A percentile compares a stretch with the other conserved stretches of the same genome.
Evolutionary conservation across 495 filamentous ascomycete genomes (phyloP).

Genomic region (Barbatosphaeria neglecta): DNA sequence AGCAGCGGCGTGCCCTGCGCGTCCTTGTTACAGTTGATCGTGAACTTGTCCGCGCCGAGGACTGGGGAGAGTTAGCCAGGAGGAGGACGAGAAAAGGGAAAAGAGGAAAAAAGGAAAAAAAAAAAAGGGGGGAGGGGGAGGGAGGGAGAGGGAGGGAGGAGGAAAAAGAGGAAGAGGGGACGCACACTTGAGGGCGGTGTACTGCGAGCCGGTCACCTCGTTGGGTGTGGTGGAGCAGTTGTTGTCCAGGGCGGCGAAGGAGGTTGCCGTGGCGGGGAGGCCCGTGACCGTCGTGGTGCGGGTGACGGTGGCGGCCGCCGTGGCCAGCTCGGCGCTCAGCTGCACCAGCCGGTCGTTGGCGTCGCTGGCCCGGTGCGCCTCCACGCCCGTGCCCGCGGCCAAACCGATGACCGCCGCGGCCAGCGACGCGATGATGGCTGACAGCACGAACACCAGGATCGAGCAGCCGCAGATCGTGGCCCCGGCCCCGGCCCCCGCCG

Average conservation of each 20-base stretch:
- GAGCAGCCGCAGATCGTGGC: conserved; percentile 24
- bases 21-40: conserved; percentile 29
- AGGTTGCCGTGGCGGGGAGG: conserved; percentile 2
- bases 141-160: not conserved
- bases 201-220: conserved; percentile 15
- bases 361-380: conserved; percentile 25
- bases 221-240: conserved; percentile 21
- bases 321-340: conserved; percentile 4
- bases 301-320: conserved; percentile 9
- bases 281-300: conserved; percentile 12
- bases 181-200: conserved; percentile 14
- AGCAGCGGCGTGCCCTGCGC: conserved; percentile 16
- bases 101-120: not conserved
- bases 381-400: conserved; percentile 29
- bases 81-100: not conserved
- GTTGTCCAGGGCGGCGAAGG: conserved; percentile 16
- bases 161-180: not conserved
- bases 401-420: conserved; percentile 31
- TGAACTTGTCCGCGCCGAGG: conserved; percentile 18
- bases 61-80: conserved; percentile 10
- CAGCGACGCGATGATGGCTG: conserved; percentile 26
- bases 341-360: conserved; percentile 16
- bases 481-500: not conserved
- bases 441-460: conserved; percentile 27
- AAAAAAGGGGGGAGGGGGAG: not conserved